Conservation (phyloP, 139 green algal species). For the Spirogloea muscicola region DNA sequence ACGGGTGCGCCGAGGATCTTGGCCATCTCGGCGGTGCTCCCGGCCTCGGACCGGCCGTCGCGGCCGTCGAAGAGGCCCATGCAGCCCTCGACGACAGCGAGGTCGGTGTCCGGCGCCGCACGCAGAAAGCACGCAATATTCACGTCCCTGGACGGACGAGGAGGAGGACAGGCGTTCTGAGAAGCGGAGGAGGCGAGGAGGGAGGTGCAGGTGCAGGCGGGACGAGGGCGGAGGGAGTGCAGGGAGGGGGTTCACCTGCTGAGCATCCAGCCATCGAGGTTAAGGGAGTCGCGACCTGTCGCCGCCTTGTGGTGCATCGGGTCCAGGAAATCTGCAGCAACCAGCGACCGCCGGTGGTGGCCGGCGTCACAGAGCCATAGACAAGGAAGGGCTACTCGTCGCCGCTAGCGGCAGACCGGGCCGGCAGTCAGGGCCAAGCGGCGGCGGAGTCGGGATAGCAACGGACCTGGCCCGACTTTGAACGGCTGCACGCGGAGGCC, state of each 20-base stretch:
- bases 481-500: slow-evolving; percentile 63
- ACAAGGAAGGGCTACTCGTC: too few relatives aligned
- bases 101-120: slow-evolving; percentile 55
- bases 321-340: slow-evolving; percentile 64
- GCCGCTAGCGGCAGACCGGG: too few relatives aligned
- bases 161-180: neutral
- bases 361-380: too few relatives aligned
- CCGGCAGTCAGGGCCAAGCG: too few relatives aligned
- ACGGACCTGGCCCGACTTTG: slow-evolving; percentile 65
- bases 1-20: slow-evolving; percentile 67
- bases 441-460: neutral
- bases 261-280: slow-evolving; percentile 79
- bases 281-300: slow-evolving; percentile 65
- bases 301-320: slow-evolving; percentile 61
- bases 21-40: slow-evolving; percentile 76
- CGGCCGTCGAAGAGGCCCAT: slow-evolving; percentile 78
- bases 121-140: slow-evolving; percentile 48
- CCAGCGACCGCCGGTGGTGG: too few relatives aligned
- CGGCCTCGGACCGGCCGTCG: slow-evolving; percentile 60
- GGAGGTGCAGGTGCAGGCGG: neutral
- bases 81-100: slow-evolving; percentile 76
- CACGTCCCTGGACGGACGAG: slow-evolving; percentile 34
- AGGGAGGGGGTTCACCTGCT: slow-evolving; percentile 18
- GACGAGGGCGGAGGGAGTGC: neutral
- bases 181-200: neutral